These are phyloP conservation scores for Angophora floribunda DNA, from an alignment of 345 rosid species.

Conservation along the genomic window DNA sequence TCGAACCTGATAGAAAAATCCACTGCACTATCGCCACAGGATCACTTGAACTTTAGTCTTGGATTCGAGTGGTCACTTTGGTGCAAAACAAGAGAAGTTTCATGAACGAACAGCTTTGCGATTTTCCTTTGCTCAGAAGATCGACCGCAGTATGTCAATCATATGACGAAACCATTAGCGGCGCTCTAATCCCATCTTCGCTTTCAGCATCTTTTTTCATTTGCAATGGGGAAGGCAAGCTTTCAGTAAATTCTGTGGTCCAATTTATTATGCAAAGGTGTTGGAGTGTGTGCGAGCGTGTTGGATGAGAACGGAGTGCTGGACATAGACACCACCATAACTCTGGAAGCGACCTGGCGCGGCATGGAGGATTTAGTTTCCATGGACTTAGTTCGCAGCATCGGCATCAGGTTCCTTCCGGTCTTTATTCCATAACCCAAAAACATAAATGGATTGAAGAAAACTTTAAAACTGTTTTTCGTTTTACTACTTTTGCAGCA, in stretches of 20 bases:
- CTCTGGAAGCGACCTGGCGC: slow-evolving; percentile 83
- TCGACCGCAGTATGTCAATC: neutral
- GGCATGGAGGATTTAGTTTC: slow-evolving; percentile 82
- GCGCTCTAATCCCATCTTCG: neutral
- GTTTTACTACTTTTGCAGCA: slow-evolving; percentile 30
- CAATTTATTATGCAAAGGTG: slow-evolving; percentile 25
- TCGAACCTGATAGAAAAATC: neutral
- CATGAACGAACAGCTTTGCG: neutral
- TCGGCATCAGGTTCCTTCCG: slow-evolving; percentile 49
- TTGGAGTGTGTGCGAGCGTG: slow-evolving; percentile 64
- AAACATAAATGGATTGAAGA: neutral
- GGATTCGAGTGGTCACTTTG: neutral
- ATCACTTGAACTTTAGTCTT: neutral
- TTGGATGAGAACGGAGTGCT: slow-evolving; percentile 63
- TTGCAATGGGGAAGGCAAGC: neutral
- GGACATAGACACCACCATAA: slow-evolving; percentile 69
- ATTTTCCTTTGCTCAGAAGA: neutral
- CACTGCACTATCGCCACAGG: neutral
- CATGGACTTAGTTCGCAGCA: slow-evolving; percentile 82
- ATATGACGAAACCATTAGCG: neutral
- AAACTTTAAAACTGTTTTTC: neutral
- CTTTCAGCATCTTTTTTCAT: neutral
- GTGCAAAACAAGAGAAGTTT: neutral
- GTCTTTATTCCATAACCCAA: neutral
- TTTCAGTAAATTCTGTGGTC: neutral